Conservation (phyloP, 345 rosid genomes). For the Eucalyptus curtisii region DNA sequence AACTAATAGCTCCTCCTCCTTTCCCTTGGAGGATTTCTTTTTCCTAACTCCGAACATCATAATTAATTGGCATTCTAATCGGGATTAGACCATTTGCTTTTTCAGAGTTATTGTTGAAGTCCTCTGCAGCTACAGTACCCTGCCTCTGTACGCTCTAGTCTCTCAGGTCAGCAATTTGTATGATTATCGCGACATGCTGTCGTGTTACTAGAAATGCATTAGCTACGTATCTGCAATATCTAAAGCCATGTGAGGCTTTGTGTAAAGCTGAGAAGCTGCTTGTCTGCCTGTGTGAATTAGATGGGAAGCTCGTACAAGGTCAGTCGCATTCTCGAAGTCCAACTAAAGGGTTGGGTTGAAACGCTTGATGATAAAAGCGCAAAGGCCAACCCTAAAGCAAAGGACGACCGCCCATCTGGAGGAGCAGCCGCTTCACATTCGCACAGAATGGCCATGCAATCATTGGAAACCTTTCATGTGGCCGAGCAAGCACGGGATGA, state of each 20-base stretch:
- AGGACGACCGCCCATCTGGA: slow-evolving; percentile 2
- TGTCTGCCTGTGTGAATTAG: slow-evolving; percentile 1
- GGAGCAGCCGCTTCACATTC: not conserved
- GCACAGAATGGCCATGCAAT: not conserved
- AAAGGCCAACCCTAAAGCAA: not conserved
- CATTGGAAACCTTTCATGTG: not conserved
- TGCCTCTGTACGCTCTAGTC: slow-evolving; percentile 69
- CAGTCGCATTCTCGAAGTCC: no score
- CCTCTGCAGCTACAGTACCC: slow-evolving; percentile 81
- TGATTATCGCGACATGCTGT: no score
- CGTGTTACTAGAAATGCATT: not conserved
- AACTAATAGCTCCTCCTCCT: not conserved
- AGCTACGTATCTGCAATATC: not conserved
- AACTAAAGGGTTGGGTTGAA: not conserved
- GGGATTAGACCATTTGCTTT: not conserved
- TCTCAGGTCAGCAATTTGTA: slow-evolving; percentile 31
- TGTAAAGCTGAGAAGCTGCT: not conserved
- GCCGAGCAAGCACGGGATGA: slow-evolving; percentile 3
- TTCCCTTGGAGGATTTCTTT: not conserved
- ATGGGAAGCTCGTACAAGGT: slow-evolving; percentile 64
- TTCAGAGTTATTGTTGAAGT: slow-evolving; percentile 74
- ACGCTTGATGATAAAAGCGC: not conserved
- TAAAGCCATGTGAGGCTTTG: not conserved
- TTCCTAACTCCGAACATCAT: not conserved
- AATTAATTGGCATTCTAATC: not conserved